Evolutionary conservation across 805 yeast species (phyloP), one percentile per base, ranked within the genome.

Genomic region (Lipomyces yamanashiensis): DNA sequence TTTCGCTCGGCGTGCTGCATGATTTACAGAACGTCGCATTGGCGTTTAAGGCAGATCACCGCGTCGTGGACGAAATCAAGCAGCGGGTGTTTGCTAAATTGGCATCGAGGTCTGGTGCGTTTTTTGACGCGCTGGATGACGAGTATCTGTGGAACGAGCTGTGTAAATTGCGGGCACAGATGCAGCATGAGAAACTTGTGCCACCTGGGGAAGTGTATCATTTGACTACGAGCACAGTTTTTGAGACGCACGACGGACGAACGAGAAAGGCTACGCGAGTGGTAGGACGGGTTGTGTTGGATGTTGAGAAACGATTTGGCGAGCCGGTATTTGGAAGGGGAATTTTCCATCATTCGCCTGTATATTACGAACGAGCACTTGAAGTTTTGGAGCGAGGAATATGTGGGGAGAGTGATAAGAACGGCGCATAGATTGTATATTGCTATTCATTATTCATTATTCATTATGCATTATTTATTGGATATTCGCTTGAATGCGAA

Each of bases 201-300:
- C 77, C 77, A 6, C 77, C 77, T 0, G 77, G 77, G 1, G 70
- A 70, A n/a, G 71, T 75, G 10, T 74, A 73, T 56, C 76, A 74
- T 48, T 47, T 74, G 43, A 69, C 71, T 19, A 70, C 75, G n/a
- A 68, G 68, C 43, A 69, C 72, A 2, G 68, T 74, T 15, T 71
- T 72, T 44, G 71, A 71, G 52, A 63, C 69, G 3, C 73, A 71
- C 52, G 68, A 64, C 28, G 72, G 72, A 7, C 64, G 70, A 15
- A 70, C 73, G 33, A 58, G 57, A 52, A 66, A 65, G 51, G 75
- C 75, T 2, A 68, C 71, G 15, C 49, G 74, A 41, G 72, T 74
- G 3, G 67, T 72, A 12, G 76, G 74, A n/a, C 63, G 68, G 9
- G 61, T 69, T 2, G 66, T 74, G 12, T 47, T 71, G 21, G 76